Conservation (phyloP, 257 asterid genomes). For the Solanum arcanum region DNA sequence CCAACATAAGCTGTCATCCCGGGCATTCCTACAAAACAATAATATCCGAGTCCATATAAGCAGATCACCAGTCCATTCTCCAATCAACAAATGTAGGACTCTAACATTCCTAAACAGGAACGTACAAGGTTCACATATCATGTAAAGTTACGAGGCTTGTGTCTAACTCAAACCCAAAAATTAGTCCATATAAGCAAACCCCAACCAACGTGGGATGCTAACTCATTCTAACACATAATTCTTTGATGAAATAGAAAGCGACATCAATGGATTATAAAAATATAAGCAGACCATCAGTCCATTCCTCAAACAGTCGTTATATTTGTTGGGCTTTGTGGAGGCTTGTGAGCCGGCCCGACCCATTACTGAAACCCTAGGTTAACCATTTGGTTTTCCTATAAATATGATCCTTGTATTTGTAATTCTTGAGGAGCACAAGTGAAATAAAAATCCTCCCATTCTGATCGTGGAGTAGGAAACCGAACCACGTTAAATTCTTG, state of each 20-base stretch:
- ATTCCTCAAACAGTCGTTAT: background rate
- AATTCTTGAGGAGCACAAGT: no score
- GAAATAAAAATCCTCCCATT: no score
- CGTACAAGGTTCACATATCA: background rate
- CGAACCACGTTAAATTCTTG: no score
- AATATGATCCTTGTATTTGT: no score
- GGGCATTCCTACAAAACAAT: slow-evolving; percentile 1
- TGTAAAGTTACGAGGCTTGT: background rate
- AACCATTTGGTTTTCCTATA: no score
- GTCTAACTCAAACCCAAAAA: background rate
- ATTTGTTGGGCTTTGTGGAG: no score
- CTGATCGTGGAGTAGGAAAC: no score
- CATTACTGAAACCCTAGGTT: no score
- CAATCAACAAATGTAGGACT: background rate
- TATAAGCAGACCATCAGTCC: background rate
- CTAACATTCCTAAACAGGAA: background rate
- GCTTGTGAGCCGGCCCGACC: no score
- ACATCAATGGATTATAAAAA: background rate
- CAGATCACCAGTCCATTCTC: background rate
- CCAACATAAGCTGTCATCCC: slow-evolving; percentile 14
- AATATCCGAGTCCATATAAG: background rate
- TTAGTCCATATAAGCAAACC: background rate
- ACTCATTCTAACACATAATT: background rate
- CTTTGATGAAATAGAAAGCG: background rate
- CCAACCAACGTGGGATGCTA: background rate